A percentile compares a stretch with the other conserved stretches of the same genome.
phyloP scores from a whole-genome alignment of 768 basidiomycete genomes.

The Psilocybe subaeruginosa region DNA sequence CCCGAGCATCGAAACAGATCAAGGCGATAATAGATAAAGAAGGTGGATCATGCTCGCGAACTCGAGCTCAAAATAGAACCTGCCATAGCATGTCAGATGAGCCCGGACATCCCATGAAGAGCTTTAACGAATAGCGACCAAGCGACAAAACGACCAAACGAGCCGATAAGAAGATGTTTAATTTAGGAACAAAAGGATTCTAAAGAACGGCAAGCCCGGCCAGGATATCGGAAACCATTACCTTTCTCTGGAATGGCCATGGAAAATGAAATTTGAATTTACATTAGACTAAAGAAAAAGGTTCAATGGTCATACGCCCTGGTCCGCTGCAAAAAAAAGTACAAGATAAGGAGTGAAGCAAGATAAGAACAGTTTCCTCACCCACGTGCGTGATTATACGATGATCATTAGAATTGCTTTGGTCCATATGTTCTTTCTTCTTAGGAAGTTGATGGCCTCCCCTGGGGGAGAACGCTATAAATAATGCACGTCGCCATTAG shows the following conservation, averaged over 20 bases:
- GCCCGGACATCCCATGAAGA: background rate
- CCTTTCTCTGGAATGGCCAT: no score
- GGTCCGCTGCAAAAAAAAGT: background rate
- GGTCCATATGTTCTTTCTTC: conserved; percentile 3
- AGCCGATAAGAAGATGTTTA: background rate
- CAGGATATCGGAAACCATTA: background rate
- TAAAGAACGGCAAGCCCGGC: no score
- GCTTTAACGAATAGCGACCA: background rate
- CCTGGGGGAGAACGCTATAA: background rate
- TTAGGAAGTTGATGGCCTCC: background rate
- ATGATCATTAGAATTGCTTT: background rate
- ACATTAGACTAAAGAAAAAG: background rate
- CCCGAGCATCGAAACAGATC: background rate
- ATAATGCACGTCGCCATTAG: background rate
- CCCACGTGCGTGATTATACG: conserved; percentile 8
- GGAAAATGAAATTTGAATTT: background rate
- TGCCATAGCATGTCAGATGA: background rate
- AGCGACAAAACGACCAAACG: background rate
- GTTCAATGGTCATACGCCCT: background rate
- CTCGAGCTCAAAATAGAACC: background rate
- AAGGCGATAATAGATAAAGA: background rate
- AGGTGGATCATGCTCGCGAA: background rate
- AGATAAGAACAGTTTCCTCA: background rate
- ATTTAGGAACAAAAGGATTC: background rate
- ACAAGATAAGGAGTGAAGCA: conserved; percentile 9